A percentile compares a stretch with the other conserved stretches of the same genome.
Evolutionary conservation across 225 moss, liverwort and hornwort species (phyloP).

Genomic region (Marchantia polymorpha): DNA sequence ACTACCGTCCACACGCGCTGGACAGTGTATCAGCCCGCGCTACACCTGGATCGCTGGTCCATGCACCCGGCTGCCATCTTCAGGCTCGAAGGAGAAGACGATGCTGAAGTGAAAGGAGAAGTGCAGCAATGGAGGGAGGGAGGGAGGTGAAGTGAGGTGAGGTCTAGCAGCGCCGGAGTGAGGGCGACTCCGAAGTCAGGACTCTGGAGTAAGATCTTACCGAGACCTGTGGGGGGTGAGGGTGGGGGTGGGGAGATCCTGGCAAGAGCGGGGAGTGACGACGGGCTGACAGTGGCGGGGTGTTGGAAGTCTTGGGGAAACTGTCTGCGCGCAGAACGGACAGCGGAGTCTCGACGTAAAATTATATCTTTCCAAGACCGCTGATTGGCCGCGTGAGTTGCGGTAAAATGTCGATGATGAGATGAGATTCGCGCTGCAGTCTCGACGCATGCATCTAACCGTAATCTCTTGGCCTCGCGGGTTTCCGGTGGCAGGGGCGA

Average conservation of each 20-base stretch:
- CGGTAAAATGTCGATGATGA: neutral
- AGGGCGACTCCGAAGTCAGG: no score
- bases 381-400: neutral
- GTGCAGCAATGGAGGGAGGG: no score
- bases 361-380: neutral
- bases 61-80: neutral
- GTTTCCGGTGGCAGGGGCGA: neutral
- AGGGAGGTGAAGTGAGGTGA: no score
- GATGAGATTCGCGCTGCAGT: constrained; percentile 9
- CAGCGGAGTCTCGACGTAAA: neutral
- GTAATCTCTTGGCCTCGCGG: neutral
- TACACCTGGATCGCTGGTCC: neutral
- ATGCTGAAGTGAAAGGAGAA: neutral
- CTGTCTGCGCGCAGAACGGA: neutral
- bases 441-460: neutral
- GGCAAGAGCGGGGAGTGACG: neutral
- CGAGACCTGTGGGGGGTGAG: neutral
- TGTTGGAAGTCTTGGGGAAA: neutral
- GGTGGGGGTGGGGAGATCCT: neutral
- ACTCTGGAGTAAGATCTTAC: neutral
- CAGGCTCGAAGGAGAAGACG: neutral
- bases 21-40: neutral
- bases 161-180: no score
- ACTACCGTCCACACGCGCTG: constrained; percentile 10
- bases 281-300: neutral